Conservation (phyloP, 129 eudicot species). For the Helianthus annuus region DNA sequence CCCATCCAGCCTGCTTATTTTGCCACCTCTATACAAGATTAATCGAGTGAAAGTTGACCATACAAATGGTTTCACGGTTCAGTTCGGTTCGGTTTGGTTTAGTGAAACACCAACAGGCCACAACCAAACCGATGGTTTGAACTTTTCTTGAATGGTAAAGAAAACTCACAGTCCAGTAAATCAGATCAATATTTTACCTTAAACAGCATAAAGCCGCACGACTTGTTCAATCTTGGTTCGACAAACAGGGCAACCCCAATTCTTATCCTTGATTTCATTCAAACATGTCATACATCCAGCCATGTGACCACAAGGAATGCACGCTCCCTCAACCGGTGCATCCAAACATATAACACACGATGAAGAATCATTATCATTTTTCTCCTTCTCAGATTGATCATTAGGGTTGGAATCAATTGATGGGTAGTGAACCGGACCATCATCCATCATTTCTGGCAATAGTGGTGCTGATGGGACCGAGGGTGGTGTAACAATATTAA, state of each 20-base stretch:
- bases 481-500: conserved; percentile 19
- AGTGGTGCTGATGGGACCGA: conserved; percentile 72
- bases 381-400: conserved; percentile 37
- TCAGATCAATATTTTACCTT: conserved; percentile 20
- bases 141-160: background rate
- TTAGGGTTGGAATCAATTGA: conserved; percentile 51
- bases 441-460: conserved; percentile 41
- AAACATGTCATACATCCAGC: conserved; percentile 98
- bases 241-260: conserved; percentile 98
- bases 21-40: conserved; percentile 2
- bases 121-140: background rate
- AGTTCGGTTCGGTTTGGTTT: background rate
- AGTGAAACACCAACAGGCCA: background rate
- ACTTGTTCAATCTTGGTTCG: conserved; percentile 87
- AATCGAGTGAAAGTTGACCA: background rate
- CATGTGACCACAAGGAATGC: conserved; percentile 98
- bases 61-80: background rate
- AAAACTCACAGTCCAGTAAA: conserved; percentile 36
- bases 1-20: background rate
- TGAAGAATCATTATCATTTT: conserved; percentile 45
- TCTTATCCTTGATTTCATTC: conserved; percentile 73
- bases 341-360: conserved; percentile 91
- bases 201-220: conserved; percentile 79
- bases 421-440: conserved; percentile 81
- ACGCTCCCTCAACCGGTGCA: conserved; percentile 94